Conservation (phyloP, 129 eudicot species). For the Pulicaria dysenterica region DNA sequence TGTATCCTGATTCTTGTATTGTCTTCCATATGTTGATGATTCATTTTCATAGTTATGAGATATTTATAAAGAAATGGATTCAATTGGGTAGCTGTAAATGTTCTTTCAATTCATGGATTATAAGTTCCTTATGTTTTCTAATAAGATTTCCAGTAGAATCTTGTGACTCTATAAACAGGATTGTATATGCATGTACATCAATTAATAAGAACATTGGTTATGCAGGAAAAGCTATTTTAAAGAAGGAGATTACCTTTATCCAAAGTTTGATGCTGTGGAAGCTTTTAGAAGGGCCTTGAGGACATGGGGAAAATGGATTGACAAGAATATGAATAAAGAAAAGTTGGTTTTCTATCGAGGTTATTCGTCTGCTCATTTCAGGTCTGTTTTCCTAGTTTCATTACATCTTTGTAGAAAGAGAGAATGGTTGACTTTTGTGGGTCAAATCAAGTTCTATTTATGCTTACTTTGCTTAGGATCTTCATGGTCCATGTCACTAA, state of each 20-base stretch:
- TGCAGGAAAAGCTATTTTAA: constrained; percentile 79
- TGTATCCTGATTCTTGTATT: constrained; percentile 26
- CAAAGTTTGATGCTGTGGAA: constrained; percentile 77
- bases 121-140: too few relatives aligned
- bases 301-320: constrained; percentile 92
- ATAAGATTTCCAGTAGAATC: neutral
- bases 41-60: neutral
- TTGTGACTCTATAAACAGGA: neutral
- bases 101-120: too few relatives aligned
- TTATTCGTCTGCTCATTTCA: constrained; percentile 92
- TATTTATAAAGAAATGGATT: neutral
- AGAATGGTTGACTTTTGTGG: constrained; percentile 24
- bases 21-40: constrained; percentile 2
- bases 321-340: constrained; percentile 45
- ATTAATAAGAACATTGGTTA: constrained; percentile 2
- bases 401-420: constrained; percentile 1
- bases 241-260: constrained; percentile 76
- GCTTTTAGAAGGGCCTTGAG: constrained; percentile 79
- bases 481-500: neutral
- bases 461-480: constrained; percentile 5
- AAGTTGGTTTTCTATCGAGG: constrained; percentile 84
- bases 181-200: neutral
- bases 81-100: neutral
- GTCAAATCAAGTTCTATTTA: neutral
- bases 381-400: constrained; percentile 38